Conservation (phyloP, 1,284 basidiomycete species). For the Cryptococcus sp. region DNA sequence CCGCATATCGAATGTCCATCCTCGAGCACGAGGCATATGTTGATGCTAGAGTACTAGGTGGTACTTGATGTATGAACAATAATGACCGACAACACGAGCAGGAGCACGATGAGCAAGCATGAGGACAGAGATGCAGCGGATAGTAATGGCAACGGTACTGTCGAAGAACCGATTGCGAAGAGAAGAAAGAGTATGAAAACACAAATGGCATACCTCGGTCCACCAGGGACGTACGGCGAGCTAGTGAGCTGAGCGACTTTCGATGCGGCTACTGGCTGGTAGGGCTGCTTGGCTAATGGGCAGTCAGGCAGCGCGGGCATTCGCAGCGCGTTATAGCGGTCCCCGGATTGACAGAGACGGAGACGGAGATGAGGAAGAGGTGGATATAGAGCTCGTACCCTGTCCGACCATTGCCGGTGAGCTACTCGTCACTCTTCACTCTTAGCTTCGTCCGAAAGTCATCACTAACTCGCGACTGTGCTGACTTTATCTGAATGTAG, state of each 20-base stretch:
- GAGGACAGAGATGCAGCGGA: neutral
- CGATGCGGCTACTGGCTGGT: too few relatives aligned
- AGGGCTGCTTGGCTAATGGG: neutral
- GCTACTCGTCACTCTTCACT: slow-evolving; percentile 6
- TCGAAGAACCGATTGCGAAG: too few relatives aligned
- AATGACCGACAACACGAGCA: neutral
- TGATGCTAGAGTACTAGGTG: neutral
- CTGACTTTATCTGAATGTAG: slow-evolving; percentile 13
- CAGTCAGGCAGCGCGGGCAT: slow-evolving; percentile 24
- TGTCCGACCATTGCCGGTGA: slow-evolving; percentile 39
- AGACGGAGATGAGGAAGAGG: too few relatives aligned
- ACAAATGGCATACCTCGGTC: slow-evolving; percentile 48
- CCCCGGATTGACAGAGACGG: too few relatives aligned
- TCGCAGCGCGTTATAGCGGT: slow-evolving; percentile 18
- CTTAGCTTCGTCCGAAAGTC: too few relatives aligned
- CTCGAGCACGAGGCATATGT: neutral
- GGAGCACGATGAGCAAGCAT: neutral
- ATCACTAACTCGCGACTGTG: neutral
- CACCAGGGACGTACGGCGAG: slow-evolving; percentile 52
- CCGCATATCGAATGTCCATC: neutral
- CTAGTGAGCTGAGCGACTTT: slow-evolving; percentile 34
- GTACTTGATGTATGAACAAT: too few relatives aligned
- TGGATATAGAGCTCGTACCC: slow-evolving; percentile 28
- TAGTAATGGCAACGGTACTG: too few relatives aligned
- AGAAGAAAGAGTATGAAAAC: neutral